Base-by-base conservation (phyloP, 192 early-diverging fungal genomes). In the Phycomyces nitens region DNA sequence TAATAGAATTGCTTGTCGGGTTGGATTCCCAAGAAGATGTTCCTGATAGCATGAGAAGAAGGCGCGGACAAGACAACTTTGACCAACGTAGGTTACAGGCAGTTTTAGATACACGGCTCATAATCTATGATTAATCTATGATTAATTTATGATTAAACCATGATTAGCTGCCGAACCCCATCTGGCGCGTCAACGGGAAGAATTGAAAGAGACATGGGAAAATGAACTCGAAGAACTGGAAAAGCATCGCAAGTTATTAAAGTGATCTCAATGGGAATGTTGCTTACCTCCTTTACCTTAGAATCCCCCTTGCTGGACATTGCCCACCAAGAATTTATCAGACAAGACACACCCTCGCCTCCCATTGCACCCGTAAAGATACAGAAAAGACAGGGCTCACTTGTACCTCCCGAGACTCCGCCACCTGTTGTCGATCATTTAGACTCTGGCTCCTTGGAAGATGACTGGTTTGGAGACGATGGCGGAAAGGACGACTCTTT, bases 381-480 rank as follows among this genome's bases (percentile, higher is more conserved):
- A 1, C 60, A 71, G 51, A 69, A 66, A 0, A 62, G 62, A 22
- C 61, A 58, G 52, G 29, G 51, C 7, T 24, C 29, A 34, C 29
- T 56, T 54, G 18, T 18, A 24, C 52, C 47, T 6, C 60, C 47
- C 16, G 64, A 73, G 22, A 40, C 59, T 10, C 53, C 70, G 9
- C 57, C 61, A 12, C 60, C 65, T 16, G 57, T 73, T 3, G 53
- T 77, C 12, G 71, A 78, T 38, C 71, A 80, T 42, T 83, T 83
- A 52, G 68, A 70, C 51, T 58, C 77, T 10, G 82, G 75, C 4
- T 65, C 74, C 29, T 60, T 81, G 16, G 75, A 81, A 51, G 80
- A 81, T 20, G 79, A 81, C 18, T 83, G 81, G 60, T 83, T 83
- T 62, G 23, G 42, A 5, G 66, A 68, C 6, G 61, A 68, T 20